phyloP scores from a whole-genome alignment of 805 yeast genomes.

The Sungouiella blattae region DNA sequence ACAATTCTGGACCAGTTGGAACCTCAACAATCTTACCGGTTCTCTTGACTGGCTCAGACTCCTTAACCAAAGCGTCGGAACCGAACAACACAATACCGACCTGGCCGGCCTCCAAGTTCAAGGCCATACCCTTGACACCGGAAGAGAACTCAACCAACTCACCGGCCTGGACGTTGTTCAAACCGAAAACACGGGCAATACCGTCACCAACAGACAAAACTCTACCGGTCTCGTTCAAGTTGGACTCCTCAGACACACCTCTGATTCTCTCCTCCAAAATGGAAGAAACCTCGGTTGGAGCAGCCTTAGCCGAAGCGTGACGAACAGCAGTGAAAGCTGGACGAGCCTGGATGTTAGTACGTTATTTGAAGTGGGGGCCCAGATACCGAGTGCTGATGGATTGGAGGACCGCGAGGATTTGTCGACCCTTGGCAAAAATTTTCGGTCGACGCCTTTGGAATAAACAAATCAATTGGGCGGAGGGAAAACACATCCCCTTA shows the following conservation, averaged over 20 bases:
- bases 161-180: slow-evolving; percentile 99
- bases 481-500: no score
- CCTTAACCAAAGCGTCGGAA: slow-evolving; percentile 97
- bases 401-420: no score
- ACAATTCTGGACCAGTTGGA: slow-evolving; percentile 95
- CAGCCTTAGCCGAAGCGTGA: slow-evolving; percentile 94
- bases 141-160: slow-evolving; percentile 98
- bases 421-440: background rate
- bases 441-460: background rate
- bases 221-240: slow-evolving; percentile 99
- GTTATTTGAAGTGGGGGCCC: no score
- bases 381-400: no score
- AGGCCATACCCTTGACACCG: slow-evolving; percentile 99
- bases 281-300: slow-evolving; percentile 99
- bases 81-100: slow-evolving; percentile 99
- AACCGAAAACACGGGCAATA: slow-evolving; percentile 99
- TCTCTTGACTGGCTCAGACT: slow-evolving; percentile 99
- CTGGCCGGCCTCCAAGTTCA: slow-evolving; percentile 99
- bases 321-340: slow-evolving; percentile 69
- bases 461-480: no score
- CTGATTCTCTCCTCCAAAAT: slow-evolving; percentile 99
- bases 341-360: slow-evolving; percentile 59
- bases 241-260: slow-evolving; percentile 96
- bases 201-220: slow-evolving; percentile 99
- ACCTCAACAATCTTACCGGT: slow-evolving; percentile 99